Conservation (phyloP, 371 early-diverging fungal species). For the Caulochytrium protostelioides region DNA sequence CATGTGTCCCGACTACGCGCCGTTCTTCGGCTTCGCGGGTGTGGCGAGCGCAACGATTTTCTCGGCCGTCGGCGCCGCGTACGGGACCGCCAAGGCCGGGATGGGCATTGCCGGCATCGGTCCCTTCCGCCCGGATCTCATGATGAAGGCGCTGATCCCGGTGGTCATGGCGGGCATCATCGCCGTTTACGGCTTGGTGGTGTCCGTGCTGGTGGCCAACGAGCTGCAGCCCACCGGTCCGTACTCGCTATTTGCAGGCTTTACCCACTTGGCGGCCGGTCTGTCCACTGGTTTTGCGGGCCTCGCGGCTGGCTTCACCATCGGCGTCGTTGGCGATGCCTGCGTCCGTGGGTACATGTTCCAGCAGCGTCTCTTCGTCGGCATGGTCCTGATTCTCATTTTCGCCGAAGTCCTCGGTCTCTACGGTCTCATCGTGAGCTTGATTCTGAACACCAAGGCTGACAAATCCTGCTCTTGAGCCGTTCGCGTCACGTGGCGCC, state of each 20-base stretch:
- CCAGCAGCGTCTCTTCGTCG: constrained; percentile 54
- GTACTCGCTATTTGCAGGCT: constrained; percentile 26
- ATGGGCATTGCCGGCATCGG: constrained; percentile 73
- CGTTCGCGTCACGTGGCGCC: neutral
- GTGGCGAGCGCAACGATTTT: constrained; percentile 87
- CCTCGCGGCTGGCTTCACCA: constrained; percentile 75
- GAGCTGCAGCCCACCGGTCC: constrained; percentile 2
- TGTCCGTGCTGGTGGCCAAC: constrained; percentile 56
- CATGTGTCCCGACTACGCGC: constrained; percentile 75
- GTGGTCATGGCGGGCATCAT: constrained; percentile 90
- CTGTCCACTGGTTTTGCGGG: constrained; percentile 65
- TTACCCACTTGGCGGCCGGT: constrained; percentile 66
- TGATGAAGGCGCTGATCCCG: constrained; percentile 67
- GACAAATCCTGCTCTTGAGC: neutral
- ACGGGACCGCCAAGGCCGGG: constrained; percentile 79
- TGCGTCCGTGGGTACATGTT: constrained; percentile 65
- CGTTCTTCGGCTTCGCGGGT: constrained; percentile 91
- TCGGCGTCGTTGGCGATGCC: constrained; percentile 75
- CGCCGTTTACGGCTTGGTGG: constrained; percentile 72
- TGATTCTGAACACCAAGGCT: constrained; percentile 57
- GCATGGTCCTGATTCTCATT: constrained; percentile 55
- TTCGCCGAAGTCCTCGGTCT: constrained; percentile 83
- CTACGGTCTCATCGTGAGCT: constrained; percentile 57
- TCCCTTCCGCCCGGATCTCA: constrained; percentile 64
- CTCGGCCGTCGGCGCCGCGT: constrained; percentile 86